These are phyloP conservation scores for Amoebophrya sp. DNA, from an alignment of 169 alveolate genomes.

Conservation along the genomic window DNA sequence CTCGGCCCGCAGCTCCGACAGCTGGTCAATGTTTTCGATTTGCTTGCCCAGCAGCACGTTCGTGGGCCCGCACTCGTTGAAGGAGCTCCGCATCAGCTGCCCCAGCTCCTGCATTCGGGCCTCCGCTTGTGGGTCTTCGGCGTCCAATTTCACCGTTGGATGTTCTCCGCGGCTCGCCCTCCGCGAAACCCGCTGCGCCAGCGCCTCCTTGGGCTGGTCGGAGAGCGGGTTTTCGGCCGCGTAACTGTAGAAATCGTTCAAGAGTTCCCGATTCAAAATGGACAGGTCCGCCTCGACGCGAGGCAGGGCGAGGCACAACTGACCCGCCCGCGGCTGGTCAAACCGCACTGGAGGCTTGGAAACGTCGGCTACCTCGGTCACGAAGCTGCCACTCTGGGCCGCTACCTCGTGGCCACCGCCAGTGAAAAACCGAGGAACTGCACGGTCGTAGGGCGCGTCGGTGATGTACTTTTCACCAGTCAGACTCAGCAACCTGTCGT, in stretches of 20 bases:
- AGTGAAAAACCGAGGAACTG: no score
- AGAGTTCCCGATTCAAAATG: neutral
- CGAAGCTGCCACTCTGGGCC: no score
- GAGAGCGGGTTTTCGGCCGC: neutral
- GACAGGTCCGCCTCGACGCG: neutral
- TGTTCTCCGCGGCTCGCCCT: neutral
- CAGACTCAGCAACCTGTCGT: no score
- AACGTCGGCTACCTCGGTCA: no score
- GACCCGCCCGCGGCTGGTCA: no score
- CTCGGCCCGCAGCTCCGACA: neutral
- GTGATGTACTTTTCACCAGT: no score
- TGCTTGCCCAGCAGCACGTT: neutral
- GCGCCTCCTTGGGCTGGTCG: neutral
- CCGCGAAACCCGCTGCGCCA: neutral
- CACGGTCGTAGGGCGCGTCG: no score
- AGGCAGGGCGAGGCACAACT: neutral
- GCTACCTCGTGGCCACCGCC: no score
- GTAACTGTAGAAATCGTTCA: neutral
- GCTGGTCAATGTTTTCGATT: neutral
- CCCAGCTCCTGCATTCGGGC: neutral
- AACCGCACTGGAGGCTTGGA: no score
- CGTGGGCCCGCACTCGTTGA: neutral
- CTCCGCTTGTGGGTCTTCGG: neutral
- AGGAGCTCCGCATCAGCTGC: neutral
- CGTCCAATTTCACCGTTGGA: neutral